Base-by-base conservation (phyloP, 2,329 filamentous ascomycete species). In the Aspergillus tubingensis region DNA sequence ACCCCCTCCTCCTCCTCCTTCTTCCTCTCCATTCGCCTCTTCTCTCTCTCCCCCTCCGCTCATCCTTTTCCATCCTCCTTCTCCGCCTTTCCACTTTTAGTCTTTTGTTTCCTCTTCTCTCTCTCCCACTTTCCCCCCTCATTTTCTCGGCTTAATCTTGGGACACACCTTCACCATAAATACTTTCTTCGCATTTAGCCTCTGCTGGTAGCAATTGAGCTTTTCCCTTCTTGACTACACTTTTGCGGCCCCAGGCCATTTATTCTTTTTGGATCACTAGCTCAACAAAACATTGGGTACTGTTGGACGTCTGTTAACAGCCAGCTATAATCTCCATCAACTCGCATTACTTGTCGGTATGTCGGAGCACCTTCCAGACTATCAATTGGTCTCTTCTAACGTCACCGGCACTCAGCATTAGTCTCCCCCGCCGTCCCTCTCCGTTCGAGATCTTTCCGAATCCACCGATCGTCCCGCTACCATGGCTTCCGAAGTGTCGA, bases 401-500 rank as follows among this genome's bases (percentile, higher is more conserved):
- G 1, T 21, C 39, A 36, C 11, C 32, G 32, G 5, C 2, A 13
- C 5, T 36, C 32, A 15, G n/a, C 39, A 25, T 19, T 11, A 44
- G 39, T 43, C 11, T 8, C 41, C 38, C 3, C 51, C 11, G 3
- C 27, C 17, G 30, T 8, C 17, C 43, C 30, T 36, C 19, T 25
- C 41, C 41, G 4, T 32, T 30, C 17, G 39, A 44, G 15, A 55
- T 19, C 44, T 47, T 41, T 5, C 41, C 41, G 41, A 30, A n/a
- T 27, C 36, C 41, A 30, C 30, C 32, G 27, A 44, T 36, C 41
- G 38, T 49, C 27, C 56, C 27, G 32, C 41, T 66, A 65, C 57
- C 57, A 77, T 77, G 74, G 70, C 75, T 61, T 66, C 74, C 47
- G 72, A 77, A 69, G 58, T 66, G 21, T 65, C 72, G 19, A 69